Conservation (phyloP, 2,329 filamentous ascomycete genomes). For the Fusarium austroafricanum region DNA sequence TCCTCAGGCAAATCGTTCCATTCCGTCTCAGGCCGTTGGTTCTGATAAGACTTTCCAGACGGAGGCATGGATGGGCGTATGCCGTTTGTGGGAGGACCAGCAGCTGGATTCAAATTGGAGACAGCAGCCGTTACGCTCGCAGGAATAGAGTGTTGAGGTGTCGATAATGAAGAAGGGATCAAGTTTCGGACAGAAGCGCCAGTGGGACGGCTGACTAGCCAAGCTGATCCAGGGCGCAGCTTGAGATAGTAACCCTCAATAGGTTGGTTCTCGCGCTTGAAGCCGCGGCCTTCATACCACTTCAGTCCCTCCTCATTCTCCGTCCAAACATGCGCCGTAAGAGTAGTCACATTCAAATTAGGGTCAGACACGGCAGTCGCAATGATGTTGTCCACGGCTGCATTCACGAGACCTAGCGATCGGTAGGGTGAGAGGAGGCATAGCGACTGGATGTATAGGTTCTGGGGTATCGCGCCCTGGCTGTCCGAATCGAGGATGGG, state of each 20-base stretch:
- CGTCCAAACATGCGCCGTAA: conserved; percentile 77
- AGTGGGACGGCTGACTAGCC: conserved; percentile 65
- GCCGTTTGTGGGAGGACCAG: conserved; percentile 40
- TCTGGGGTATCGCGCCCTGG: conserved; percentile 49
- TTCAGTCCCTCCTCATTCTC: conserved; percentile 71
- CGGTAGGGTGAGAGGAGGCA: conserved; percentile 73
- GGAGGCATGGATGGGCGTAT: conserved; percentile 41
- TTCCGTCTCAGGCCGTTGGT: conserved; percentile 67
- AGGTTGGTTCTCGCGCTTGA: conserved; percentile 60
- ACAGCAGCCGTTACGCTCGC: conserved; percentile 48
- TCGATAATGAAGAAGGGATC: conserved; percentile 36
- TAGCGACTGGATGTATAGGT: conserved; percentile 74
- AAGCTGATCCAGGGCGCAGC: conserved; percentile 70
- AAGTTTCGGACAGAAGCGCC: conserved; percentile 43
- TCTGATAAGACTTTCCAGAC: conserved; percentile 66
- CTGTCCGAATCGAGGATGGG: conserved; percentile 41
- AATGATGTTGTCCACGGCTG: conserved; percentile 66
- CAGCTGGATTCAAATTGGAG: conserved; percentile 48
- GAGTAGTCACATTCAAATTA: conserved; percentile 54
- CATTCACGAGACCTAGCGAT: conserved; percentile 67
- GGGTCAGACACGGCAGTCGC: conserved; percentile 52
- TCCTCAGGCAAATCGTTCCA: conserved; percentile 75
- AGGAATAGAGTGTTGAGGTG: conserved; percentile 29
- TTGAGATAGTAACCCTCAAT: conserved; percentile 71
- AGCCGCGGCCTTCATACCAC: conserved; percentile 72